Evolutionary conservation across 2,329 filamentous ascomycete species (phyloP).

Genomic region (Biscogniauxia mediterranea): DNA sequence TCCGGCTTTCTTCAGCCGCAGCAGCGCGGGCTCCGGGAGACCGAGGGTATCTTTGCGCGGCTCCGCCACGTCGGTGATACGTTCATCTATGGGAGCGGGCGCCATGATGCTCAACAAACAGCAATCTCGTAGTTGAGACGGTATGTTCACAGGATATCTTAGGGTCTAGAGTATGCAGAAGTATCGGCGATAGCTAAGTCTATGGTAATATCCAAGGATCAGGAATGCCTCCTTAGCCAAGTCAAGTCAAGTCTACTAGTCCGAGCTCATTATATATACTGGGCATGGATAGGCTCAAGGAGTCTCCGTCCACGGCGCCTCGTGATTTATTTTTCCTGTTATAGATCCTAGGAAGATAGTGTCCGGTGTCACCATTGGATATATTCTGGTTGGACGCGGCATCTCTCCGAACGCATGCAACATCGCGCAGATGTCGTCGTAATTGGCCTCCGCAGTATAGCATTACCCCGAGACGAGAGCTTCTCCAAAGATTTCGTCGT

Average conservation of each 20-base stretch:
- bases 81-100: slow-evolving; percentile 58
- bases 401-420: background rate
- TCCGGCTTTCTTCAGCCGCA: slow-evolving; percentile 64
- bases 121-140: background rate
- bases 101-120: slow-evolving; percentile 35
- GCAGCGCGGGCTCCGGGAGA: slow-evolving; percentile 55
- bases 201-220: background rate
- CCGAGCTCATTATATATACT: background rate
- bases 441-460: background rate
- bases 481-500: background rate
- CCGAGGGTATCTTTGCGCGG: slow-evolving; percentile 63
- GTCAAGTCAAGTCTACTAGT: background rate
- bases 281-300: background rate
- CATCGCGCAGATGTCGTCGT: background rate
- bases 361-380: background rate
- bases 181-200: background rate
- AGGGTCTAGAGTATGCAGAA: background rate
- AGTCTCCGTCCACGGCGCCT: background rate
- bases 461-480: background rate
- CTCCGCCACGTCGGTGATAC: slow-evolving; percentile 61
- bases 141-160: background rate
- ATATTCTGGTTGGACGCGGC: background rate
- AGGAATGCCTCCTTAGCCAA: background rate
- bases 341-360: background rate
- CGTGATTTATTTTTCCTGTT: background rate